These are phyloP conservation scores for Pugionium dolabratum DNA, from an alignment of 345 rosid species.

Conservation along the genomic window DNA sequence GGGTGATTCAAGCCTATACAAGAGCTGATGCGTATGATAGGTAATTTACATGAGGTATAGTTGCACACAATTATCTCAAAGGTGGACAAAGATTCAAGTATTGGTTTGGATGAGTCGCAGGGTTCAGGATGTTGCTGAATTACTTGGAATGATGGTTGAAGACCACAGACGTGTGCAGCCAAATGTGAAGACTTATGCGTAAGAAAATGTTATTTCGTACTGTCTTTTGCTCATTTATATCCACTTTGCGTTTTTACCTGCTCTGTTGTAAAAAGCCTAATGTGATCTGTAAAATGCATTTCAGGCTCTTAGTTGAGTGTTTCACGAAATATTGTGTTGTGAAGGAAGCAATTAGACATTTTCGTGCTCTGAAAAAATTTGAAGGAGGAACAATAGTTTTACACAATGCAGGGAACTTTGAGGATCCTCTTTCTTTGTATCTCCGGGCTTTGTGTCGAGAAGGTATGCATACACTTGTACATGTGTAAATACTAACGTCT, in stretches of 20 bases:
- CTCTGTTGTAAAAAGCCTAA: constrained; percentile 3
- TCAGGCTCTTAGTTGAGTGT: constrained; percentile 93
- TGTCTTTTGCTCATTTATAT: constrained; percentile 5
- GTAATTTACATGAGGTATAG: constrained; percentile 42
- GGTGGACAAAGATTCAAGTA: constrained; percentile 5
- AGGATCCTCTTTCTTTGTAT: constrained; percentile 94
- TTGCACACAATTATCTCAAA: constrained; percentile 2
- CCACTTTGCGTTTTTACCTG: constrained; percentile 3
- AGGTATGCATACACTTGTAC: constrained; percentile 51
- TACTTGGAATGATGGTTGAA: constrained; percentile 99
- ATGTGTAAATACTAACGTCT: constrained; percentile 5
- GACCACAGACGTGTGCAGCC: constrained; percentile 89
- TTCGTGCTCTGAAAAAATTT: constrained; percentile 74
- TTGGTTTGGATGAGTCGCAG: constrained; percentile 48
- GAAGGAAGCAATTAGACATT: constrained; percentile 93
- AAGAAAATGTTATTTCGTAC: constrained; percentile 40
- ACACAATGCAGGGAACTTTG: constrained; percentile 74
- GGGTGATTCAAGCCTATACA: constrained; percentile 97
- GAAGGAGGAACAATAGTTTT: constrained; percentile 80
- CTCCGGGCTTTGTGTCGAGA: constrained; percentile 95
- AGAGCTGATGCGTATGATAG: constrained; percentile 96
- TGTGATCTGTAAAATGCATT: constrained; percentile 29
- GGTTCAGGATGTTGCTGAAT: constrained; percentile 94
- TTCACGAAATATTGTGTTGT: constrained; percentile 85
- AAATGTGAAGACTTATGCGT: constrained; percentile 85